A percentile compares a stretch with the other conserved stretches of the same genome.
These are phyloP conservation scores for Hypericum androsaemum DNA, from an alignment of 345 rosid species.

Conservation along the genomic window DNA sequence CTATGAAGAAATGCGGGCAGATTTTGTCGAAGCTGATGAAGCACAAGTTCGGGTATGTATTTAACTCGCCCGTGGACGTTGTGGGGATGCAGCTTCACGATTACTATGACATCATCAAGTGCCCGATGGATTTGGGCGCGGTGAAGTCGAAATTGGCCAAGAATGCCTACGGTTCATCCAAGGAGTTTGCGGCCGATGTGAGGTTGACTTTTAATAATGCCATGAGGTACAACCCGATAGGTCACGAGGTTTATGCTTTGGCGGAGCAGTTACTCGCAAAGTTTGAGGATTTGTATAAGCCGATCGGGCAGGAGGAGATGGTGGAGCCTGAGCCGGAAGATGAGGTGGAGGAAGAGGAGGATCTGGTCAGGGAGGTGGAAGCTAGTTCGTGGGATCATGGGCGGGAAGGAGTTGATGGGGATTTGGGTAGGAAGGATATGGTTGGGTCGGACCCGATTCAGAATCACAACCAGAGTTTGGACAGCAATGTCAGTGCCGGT, in stretches of 20 bases:
- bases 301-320: slow-evolving; percentile 14
- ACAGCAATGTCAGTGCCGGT: no score
- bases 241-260: slow-evolving; percentile 31
- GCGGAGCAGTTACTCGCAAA: slow-evolving; percentile 25
- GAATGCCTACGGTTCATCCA: slow-evolving; percentile 21
- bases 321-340: slow-evolving; percentile 12
- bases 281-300: slow-evolving; percentile 22
- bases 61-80: slow-evolving; percentile 39
- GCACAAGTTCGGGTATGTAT: slow-evolving; percentile 39
- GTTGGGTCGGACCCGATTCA: neutral
- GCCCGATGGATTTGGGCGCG: slow-evolving; percentile 56
- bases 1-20: slow-evolving; percentile 27
- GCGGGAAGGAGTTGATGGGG: slow-evolving; percentile 20
- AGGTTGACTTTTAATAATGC: slow-evolving; percentile 50
- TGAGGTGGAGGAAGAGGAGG: neutral
- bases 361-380: neutral
- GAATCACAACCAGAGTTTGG: no score
- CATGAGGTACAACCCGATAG: slow-evolving; percentile 37
- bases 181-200: slow-evolving; percentile 39
- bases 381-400: slow-evolving; percentile 40
- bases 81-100: slow-evolving; percentile 31
- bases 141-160: slow-evolving; percentile 26
- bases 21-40: slow-evolving; percentile 36
- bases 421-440: slow-evolving; percentile 5
- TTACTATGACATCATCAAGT: slow-evolving; percentile 33